Evolutionary conservation across 2,329 filamentous ascomycete genomes (phyloP), one percentile per base, ranked within the genome.

Genomic region (Tolypocladium tropicale): DNA sequence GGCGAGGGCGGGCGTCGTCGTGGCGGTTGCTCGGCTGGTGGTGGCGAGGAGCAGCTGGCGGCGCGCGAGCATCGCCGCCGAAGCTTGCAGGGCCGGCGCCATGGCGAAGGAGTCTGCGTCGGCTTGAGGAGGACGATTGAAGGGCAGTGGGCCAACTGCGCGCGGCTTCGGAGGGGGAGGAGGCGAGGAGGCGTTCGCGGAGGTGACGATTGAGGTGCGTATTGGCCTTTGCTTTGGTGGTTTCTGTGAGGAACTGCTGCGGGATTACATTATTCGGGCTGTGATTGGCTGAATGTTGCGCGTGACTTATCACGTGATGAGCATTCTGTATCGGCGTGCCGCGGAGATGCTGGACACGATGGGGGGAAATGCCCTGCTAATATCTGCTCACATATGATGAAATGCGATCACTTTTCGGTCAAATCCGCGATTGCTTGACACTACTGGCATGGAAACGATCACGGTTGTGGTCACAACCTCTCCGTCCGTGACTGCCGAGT

Each of bases 211-310:
- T n/a, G 50, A 52, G 32, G 32, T 52, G 25, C 36, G 32, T 52
- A 9, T 18, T 41, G 25, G 52, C 28, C 28, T 41, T 50, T 50
- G 50, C 23, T 52, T 30, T 46, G 54, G 37, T 53, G 55, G 39
- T 57, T 53, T 36, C 25, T n/a, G 41, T 25, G 39, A 51, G 50
- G 43, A 39, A 30, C 62, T 65, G 61, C 56, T 60, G 67, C 68
- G 64, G 65, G 72, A 74, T 74, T 73, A 74, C 72, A 74, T 68
- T 68, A 64, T 62, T 65, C 28, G 65, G 60, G 58, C 54, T 52
- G 49, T 74, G 69, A 74, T 74, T 74, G 70, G 70, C 53, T 56
- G 60, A 6, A 12, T 6, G 0, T 0, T 0, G 16, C 66, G 43
- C 68, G 68, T 70, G 68, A 64, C 14, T 0, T 28, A 0, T 50